Conservation (phyloP, 208 protist species). For the Leishmania amazonensis region DNA sequence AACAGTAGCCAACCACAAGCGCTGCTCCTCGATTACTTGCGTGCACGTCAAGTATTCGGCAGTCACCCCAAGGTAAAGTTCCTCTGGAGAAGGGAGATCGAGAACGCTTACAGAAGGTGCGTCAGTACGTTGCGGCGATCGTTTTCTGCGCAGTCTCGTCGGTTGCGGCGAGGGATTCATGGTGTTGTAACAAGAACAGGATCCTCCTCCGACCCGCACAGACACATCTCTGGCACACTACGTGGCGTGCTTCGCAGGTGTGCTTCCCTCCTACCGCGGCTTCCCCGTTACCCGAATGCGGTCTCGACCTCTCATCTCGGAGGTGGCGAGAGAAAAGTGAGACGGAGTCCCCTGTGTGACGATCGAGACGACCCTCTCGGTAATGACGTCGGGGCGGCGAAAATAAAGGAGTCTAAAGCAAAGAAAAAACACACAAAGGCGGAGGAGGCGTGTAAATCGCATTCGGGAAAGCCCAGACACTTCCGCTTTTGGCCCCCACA, state of each 20-base stretch:
- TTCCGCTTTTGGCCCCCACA: neutral
- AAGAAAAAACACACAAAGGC: neutral
- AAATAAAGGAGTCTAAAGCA: too few species aligned
- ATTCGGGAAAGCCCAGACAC: neutral
- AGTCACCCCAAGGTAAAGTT: slow-evolving; percentile 3
- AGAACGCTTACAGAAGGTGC: neutral
- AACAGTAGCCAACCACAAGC: neutral
- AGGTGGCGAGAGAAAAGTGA: neutral
- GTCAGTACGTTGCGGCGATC: neutral
- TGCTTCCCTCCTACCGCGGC: neutral
- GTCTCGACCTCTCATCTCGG: neutral
- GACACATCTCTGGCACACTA: neutral
- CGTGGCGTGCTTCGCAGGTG: neutral
- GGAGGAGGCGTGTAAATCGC: neutral
- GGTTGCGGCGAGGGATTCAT: neutral
- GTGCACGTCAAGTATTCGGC: neutral
- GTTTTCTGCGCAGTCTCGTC: neutral
- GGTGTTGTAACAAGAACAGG: neutral
- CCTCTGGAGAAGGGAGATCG: slow-evolving; percentile 6
- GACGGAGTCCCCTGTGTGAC: neutral
- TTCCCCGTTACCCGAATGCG: neutral
- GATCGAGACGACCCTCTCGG: neutral
- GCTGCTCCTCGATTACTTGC: slow-evolving; percentile 3
- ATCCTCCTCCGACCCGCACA: neutral
- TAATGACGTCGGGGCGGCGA: neutral